Evolutionary conservation across 257 asterid genomes (phyloP).

Genomic region (Gynochthodes officinalis): DNA sequence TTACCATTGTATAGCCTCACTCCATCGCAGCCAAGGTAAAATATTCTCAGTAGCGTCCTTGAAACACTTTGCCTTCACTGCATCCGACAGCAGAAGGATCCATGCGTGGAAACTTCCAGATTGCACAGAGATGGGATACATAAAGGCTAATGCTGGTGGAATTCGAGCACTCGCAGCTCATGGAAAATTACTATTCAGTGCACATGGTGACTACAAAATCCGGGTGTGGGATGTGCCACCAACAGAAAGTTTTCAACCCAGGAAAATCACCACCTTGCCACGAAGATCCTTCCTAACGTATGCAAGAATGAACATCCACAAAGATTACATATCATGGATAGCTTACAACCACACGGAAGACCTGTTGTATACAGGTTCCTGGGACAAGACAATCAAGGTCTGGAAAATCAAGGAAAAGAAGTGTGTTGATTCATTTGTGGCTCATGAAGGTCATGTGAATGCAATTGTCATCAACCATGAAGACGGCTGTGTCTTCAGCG

Average conservation of each 20-base stretch:
- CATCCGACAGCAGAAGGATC: constrained; percentile 55
- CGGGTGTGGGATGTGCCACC: constrained; percentile 55
- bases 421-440: constrained; percentile 56
- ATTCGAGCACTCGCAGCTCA: constrained; percentile 50
- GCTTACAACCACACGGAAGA: constrained; percentile 48
- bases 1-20: constrained; percentile 65
- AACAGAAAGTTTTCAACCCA: constrained; percentile 31
- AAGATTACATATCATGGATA: constrained; percentile 44
- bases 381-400: constrained; percentile 61
- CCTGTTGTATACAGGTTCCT: constrained; percentile 64
- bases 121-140: constrained; percentile 51
- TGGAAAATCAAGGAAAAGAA: constrained; percentile 47
- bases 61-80: constrained; percentile 49
- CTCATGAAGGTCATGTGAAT: constrained; percentile 57
- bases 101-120: constrained; percentile 67
- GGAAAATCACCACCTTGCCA: constrained; percentile 48
- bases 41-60: constrained; percentile 47
- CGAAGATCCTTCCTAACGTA: constrained; percentile 35
- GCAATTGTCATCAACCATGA: constrained; percentile 51
- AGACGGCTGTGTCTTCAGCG: constrained; percentile 64
- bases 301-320: constrained; percentile 28
- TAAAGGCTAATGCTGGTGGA: constrained; percentile 48
- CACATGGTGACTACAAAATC: constrained; percentile 55
- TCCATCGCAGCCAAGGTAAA: constrained; percentile 55
- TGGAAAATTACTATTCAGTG: constrained; percentile 45